These are phyloP conservation scores for Pseudocercospora musae DNA, from an alignment of 2,329 filamentous ascomycete species.

Conservation along the genomic window DNA sequence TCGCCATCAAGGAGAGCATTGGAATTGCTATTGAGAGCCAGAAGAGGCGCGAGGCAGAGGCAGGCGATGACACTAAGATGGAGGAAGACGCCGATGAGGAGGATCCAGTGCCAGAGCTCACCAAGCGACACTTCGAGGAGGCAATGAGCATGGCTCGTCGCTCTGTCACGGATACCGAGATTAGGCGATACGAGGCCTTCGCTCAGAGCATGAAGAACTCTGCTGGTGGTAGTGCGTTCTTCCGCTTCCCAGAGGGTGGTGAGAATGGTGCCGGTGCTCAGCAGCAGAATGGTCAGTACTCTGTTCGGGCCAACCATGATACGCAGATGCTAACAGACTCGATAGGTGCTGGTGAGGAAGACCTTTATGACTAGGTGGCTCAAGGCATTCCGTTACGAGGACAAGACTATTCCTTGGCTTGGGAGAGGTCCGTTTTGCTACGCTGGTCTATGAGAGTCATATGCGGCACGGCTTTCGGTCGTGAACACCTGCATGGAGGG, in stretches of 20 bases:
- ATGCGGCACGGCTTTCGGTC: neutral
- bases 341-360: slow-evolving; percentile 83
- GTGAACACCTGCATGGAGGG: slow-evolving; percentile 3
- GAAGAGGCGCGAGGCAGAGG: slow-evolving; percentile 76
- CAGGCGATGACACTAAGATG: slow-evolving; percentile 74
- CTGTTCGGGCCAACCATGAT: slow-evolving; percentile 24
- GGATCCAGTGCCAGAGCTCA: slow-evolving; percentile 93
- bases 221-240: slow-evolving; percentile 83
- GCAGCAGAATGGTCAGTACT: slow-evolving; percentile 38
- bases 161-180: slow-evolving; percentile 95
- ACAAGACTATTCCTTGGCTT: slow-evolving; percentile 8
- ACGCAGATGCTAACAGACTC: slow-evolving; percentile 45
- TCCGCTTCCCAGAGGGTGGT: slow-evolving; percentile 80
- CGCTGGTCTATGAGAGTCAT: slow-evolving; percentile 3
- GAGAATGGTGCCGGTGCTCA: slow-evolving; percentile 40
- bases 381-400: slow-evolving; percentile 1
- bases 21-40: slow-evolving; percentile 79
- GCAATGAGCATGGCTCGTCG: slow-evolving; percentile 92
- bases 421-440: slow-evolving; percentile 7
- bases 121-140: slow-evolving; percentile 96
- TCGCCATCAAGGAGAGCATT: slow-evolving; percentile 98
- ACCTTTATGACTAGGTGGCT: slow-evolving; percentile 78
- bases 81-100: slow-evolving; percentile 72
- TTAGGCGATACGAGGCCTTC: slow-evolving; percentile 96
- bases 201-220: slow-evolving; percentile 99